These are phyloP conservation scores for Rubus idaeus DNA, from an alignment of 306 rosid genomes.

Conservation along the genomic window DNA sequence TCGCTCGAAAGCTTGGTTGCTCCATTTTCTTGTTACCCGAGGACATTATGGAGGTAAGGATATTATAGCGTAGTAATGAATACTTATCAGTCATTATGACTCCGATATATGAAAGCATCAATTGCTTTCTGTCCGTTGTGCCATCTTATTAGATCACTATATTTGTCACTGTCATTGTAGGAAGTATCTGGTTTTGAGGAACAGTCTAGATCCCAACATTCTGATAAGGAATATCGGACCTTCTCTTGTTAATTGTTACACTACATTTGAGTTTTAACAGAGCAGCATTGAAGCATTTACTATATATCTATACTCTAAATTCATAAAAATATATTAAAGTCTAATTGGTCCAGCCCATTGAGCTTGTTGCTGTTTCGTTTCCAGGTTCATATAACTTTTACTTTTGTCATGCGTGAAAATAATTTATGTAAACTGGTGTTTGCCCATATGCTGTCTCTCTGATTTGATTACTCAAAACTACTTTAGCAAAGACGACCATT, in stretches of 20 bases:
- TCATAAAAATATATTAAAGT: background rate
- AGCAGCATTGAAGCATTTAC: background rate
- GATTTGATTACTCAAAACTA: too few species aligned
- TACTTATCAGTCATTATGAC: constrained; percentile 5
- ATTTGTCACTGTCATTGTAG: background rate
- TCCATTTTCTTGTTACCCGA: constrained; percentile 97
- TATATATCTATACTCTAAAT: background rate
- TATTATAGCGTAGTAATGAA: constrained; percentile 4
- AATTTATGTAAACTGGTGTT: background rate
- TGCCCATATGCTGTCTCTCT: background rate
- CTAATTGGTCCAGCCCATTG: background rate
- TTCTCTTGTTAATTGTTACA: constrained; percentile 4
- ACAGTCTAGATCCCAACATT: constrained; percentile 5
- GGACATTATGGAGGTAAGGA: constrained; percentile 83
- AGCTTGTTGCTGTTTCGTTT: background rate
- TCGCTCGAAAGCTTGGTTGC: constrained; percentile 97
- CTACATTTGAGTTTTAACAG: constrained; percentile 10
- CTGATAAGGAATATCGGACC: background rate
- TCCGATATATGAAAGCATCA: background rate
- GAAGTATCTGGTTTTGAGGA: background rate
- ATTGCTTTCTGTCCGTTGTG: background rate
- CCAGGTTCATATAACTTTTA: background rate
- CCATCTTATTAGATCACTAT: background rate
- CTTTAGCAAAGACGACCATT: background rate
- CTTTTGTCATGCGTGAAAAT: background rate